These are phyloP conservation scores for Pistacia vera DNA, from an alignment of 345 rosid species.

Conservation along the genomic window DNA sequence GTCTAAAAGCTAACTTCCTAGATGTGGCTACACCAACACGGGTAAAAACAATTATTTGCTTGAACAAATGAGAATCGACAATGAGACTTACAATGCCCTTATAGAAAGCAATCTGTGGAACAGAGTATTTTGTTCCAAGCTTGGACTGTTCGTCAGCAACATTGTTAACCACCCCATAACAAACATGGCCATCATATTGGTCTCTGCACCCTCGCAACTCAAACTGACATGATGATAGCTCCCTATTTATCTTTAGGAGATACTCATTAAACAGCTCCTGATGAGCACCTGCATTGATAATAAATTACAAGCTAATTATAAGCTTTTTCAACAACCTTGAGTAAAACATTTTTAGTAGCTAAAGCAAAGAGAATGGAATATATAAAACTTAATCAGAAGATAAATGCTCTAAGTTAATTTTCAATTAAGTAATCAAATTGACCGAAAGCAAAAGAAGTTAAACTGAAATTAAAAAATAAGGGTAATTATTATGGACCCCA, in stretches of 20 bases:
- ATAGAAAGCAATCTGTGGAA: conserved; percentile 81
- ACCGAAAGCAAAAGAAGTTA: too few species aligned
- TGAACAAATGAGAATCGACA: neutral
- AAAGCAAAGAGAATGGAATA: too few species aligned
- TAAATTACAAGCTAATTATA: neutral
- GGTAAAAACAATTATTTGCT: neutral
- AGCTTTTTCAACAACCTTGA: too few species aligned
- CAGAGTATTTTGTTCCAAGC: conserved; percentile 83
- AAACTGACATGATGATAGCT: conserved; percentile 70
- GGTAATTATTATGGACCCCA: neutral
- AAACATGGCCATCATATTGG: conserved; percentile 75
- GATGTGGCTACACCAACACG: neutral
- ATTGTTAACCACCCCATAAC: conserved; percentile 80
- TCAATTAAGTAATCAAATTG: too few species aligned
- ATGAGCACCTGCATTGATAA: conserved; percentile 37
- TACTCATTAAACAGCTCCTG: conserved; percentile 56
- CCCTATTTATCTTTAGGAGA: conserved; percentile 84
- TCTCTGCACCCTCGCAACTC: conserved; percentile 81
- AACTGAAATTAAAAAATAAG: too few species aligned
- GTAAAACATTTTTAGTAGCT: too few species aligned
- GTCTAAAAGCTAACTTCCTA: too few species aligned
- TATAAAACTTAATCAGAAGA: too few species aligned
- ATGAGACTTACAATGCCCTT: conserved; percentile 72
- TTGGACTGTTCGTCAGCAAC: conserved; percentile 87
- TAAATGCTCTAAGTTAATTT: too few species aligned